phyloP scores from a whole-genome alignment of 2,329 filamentous ascomycete genomes.

The Stylonectria norvegica region DNA sequence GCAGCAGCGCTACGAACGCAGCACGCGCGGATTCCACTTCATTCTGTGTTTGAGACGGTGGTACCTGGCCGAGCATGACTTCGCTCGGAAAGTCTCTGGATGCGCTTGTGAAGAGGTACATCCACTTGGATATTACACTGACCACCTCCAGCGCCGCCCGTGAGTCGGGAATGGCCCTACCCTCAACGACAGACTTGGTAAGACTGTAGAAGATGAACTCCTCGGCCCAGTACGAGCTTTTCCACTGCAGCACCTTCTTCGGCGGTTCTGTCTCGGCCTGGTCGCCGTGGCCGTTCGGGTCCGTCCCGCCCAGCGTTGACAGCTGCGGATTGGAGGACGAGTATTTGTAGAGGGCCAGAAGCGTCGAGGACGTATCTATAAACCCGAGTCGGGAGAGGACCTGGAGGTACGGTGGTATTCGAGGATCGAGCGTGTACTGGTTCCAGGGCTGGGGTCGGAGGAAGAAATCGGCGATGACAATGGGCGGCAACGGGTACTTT shows the following conservation, averaged over 20 bases:
- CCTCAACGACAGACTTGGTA: constrained; percentile 74
- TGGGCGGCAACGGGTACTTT: constrained; percentile 50
- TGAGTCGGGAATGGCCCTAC: constrained; percentile 43
- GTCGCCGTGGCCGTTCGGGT: constrained; percentile 17
- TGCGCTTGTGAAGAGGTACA: constrained; percentile 53
- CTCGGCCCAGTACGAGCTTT: constrained; percentile 62
- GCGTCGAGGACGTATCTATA: constrained; percentile 53
- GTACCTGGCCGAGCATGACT: constrained; percentile 44
- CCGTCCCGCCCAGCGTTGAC: neutral
- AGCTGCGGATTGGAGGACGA: constrained; percentile 46
- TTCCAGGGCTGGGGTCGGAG: constrained; percentile 51
- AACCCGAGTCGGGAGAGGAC: constrained; percentile 49
- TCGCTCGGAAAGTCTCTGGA: constrained; percentile 47
- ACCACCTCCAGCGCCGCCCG: constrained; percentile 50
- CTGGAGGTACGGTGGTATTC: constrained; percentile 58
- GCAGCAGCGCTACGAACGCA: constrained; percentile 60
- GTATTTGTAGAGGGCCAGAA: constrained; percentile 55
- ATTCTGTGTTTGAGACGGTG: constrained; percentile 40
- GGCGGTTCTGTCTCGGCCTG: constrained; percentile 19
- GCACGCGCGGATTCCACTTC: constrained; percentile 60
- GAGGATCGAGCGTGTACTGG: constrained; percentile 53
- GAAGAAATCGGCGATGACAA: constrained; percentile 55
- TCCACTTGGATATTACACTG: constrained; percentile 54
- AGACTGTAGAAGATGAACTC: constrained; percentile 93
- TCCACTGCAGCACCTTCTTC: constrained; percentile 42